phyloP scores from a whole-genome alignment of 805 yeast genomes.

The Wickerhamia fluorescens region DNA sequence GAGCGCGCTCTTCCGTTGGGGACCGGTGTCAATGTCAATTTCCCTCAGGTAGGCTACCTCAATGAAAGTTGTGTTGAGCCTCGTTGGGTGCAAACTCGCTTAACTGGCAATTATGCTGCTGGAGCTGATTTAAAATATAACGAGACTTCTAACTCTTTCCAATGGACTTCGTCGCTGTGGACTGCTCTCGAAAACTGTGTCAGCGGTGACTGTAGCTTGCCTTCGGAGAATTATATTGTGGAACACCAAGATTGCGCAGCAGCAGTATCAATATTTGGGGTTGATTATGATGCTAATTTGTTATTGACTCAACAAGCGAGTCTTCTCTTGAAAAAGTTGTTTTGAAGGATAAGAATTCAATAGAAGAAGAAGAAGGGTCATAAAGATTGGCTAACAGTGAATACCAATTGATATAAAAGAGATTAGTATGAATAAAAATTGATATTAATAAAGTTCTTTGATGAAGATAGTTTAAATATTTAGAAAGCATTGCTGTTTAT shows the following conservation, averaged over 20 bases:
- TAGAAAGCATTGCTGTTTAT: too few species aligned
- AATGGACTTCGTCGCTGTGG: slow-evolving; percentile 8
- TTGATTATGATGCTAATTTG: slow-evolving; percentile 24
- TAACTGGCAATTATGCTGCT: slow-evolving; percentile 34
- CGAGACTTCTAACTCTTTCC: slow-evolving; percentile 28
- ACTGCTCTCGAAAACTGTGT: slow-evolving; percentile 15
- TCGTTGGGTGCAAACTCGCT: slow-evolving; percentile 37
- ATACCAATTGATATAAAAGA: too few species aligned
- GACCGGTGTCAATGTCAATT: slow-evolving; percentile 43
- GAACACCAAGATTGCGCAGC: slow-evolving; percentile 19
- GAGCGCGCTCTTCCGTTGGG: slow-evolving; percentile 34
- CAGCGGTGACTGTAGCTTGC: slow-evolving; percentile 40
- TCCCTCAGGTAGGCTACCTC: slow-evolving; percentile 33
- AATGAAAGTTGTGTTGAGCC: slow-evolving; percentile 39
- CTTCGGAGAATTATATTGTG: slow-evolving; percentile 32
- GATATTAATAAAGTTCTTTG: too few species aligned
- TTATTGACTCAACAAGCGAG: slow-evolving; percentile 7
- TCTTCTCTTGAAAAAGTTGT: too few species aligned
- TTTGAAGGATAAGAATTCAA: too few species aligned
- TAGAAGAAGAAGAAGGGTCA: too few species aligned
- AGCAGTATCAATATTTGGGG: slow-evolving; percentile 18
- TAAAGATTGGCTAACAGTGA: too few species aligned
- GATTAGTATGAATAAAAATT: too few species aligned
- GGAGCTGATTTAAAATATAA: slow-evolving; percentile 31
- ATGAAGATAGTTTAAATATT: too few species aligned